Evolutionary conservation across 306 rosid species (phyloP).

Genomic region (Cucumis sativus): Cucumber_9930_V3 NC_026655.2:19952001-19952500

Average conservation of each 20-base stretch:
- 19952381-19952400: not conserved
- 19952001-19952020: not conserved
- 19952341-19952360: slow-evolving; percentile 96
- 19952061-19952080: not conserved
- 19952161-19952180: not conserved
- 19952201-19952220: not conserved
- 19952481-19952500: not conserved
- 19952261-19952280: not conserved
- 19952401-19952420: not conserved
- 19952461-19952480: not conserved
- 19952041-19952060: not conserved
- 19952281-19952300: slow-evolving; percentile 7
- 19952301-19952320: slow-evolving; percentile 67
- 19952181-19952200: not conserved
- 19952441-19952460: not conserved
- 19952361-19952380: slow-evolving; percentile 40
- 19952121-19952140: not conserved
- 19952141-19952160: not conserved
- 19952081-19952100: not conserved
- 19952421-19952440: not conserved
- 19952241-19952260: not conserved
- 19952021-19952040: not conserved
- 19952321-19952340: slow-evolving; percentile 93
- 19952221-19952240: not conserved
- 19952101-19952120: not conserved